Base-by-base conservation (phyloP, 1,139 yeast species). In the Saccharomyces pastorianus region DNA sequence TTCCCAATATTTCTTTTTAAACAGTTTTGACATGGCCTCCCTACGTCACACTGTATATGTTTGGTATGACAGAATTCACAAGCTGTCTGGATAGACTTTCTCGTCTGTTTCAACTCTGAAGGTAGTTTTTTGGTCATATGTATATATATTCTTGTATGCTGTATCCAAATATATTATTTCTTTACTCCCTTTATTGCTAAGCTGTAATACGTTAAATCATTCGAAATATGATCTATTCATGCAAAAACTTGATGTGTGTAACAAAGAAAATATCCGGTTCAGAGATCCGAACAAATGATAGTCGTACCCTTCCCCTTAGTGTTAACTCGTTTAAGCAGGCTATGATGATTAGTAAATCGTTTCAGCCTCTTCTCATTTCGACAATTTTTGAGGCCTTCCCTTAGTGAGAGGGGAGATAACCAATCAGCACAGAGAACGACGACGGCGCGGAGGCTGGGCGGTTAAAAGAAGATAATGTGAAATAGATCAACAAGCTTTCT, bases 11-110 rank as follows among this genome's bases (percentile, higher is more conserved):
- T 79, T 54, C 90, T 68, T 64, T 84, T 85, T 44, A 76, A 66
- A 68, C 93, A 85, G 65, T 85, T 85, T 59, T 76, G 77, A 64
- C 91, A 85, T 0, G 93, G 91, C 54, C 93, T 66, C 2, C 70
- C 62, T 20, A 66, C 63, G 58, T 78, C 81, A 65, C 91, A 85
- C 61, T 85, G 91, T 26, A 85, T 73, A 62, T 85, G 93, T 59
- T 85, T 85, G 38, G 76, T 71, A 64, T 85, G 89, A 65, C 91
- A 85, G 64, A 84, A 83, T 17, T 76, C 75, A 64, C 93, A 85
- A 0, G 91, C 93, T 49, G 85, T 75, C 20, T 80, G 72, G 1
- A 85, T 82, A 2, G 90, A 88, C 59, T 75, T 80, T 50, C 91
- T 71, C 41, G 69, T 72, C 47, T 71, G 72, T 64, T 81, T 83